Evolutionary conservation across 306 rosid genomes (phyloP).

Genomic region (Prinsepia uniflora): DNA sequence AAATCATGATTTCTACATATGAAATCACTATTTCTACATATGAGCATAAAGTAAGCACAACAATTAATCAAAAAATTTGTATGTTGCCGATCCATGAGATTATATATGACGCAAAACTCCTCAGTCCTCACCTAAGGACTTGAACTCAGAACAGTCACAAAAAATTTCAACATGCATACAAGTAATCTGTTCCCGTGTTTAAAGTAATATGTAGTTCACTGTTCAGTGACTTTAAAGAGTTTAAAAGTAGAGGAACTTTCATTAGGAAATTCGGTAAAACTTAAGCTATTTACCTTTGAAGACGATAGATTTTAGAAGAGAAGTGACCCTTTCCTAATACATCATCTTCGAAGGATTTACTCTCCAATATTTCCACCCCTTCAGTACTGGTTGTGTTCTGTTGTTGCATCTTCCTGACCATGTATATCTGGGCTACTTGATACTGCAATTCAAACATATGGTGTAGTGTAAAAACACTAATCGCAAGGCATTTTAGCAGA

Average conservation of each 20-base stretch:
- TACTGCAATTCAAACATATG: conserved; percentile 26
- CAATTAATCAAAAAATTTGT: no score
- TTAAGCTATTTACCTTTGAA: conserved; percentile 36
- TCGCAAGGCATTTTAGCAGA: not conserved
- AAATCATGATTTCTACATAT: no score
- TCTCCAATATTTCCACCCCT: conserved; percentile 44
- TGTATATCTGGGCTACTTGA: conserved; percentile 39
- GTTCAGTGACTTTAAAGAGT: not conserved
- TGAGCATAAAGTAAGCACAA: no score
- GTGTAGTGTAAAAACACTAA: not conserved
- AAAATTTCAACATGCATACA: no score
- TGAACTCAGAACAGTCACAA: no score
- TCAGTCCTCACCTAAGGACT: not conserved
- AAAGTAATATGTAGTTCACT: not conserved
- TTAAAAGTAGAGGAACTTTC: not conserved
- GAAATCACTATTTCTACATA: no score
- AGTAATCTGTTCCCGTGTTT: no score
- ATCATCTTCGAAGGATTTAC: conserved; percentile 36
- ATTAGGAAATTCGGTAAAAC: not conserved
- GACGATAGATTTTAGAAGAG: conserved; percentile 37
- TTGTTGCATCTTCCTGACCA: conserved; percentile 46
- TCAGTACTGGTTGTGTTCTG: conserved; percentile 36
- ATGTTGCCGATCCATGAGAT: no score
- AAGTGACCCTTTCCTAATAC: conserved; percentile 41
- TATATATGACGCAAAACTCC: not conserved